Evolutionary conservation across 805 yeast species (phyloP).

Genomic region (Zygoascus bituminiphila): DNA sequence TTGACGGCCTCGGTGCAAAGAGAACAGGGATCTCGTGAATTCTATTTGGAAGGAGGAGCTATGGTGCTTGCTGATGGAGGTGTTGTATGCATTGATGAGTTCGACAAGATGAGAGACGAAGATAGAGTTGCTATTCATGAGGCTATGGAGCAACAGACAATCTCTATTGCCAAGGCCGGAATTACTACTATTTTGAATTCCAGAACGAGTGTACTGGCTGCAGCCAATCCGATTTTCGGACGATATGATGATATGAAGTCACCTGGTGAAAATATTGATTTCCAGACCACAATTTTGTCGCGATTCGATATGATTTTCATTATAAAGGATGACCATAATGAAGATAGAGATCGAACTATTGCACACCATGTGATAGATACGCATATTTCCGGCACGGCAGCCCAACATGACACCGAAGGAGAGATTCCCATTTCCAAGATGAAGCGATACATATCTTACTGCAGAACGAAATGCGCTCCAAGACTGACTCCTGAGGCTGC

Average conservation of each 20-base stretch:
- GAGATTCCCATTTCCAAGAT: slow-evolving; percentile 85
- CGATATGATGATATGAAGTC: slow-evolving; percentile 92
- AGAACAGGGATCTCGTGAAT: slow-evolving; percentile 80
- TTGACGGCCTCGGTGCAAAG: slow-evolving; percentile 96
- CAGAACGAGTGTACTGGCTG: slow-evolving; percentile 92
- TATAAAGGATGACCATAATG: slow-evolving; percentile 91
- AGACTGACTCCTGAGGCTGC: slow-evolving; percentile 81
- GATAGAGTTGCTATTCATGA: slow-evolving; percentile 98
- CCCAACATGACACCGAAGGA: slow-evolving; percentile 49
- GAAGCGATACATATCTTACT: slow-evolving; percentile 88
- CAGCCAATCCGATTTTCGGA: slow-evolving; percentile 96
- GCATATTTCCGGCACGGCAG: slow-evolving; percentile 67
- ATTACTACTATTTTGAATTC: slow-evolving; percentile 94
- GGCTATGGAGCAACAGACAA: slow-evolving; percentile 99
- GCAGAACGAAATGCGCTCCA: slow-evolving; percentile 88
- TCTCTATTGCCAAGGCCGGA: slow-evolving; percentile 98
- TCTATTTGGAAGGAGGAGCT: slow-evolving; percentile 97
- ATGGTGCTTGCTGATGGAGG: slow-evolving; percentile 99
- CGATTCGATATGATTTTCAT: slow-evolving; percentile 98
- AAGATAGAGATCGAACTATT: slow-evolving; percentile 72
- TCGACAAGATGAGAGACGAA: slow-evolving; percentile 98
- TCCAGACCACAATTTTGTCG: slow-evolving; percentile 92
- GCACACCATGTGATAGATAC: slow-evolving; percentile 94
- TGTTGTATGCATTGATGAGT: slow-evolving; percentile 97
- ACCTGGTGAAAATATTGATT: slow-evolving; percentile 97